Evolutionary conservation across 1,139 yeast species (phyloP).

Genomic region (Nakaseomyces nivariensis): DNA sequence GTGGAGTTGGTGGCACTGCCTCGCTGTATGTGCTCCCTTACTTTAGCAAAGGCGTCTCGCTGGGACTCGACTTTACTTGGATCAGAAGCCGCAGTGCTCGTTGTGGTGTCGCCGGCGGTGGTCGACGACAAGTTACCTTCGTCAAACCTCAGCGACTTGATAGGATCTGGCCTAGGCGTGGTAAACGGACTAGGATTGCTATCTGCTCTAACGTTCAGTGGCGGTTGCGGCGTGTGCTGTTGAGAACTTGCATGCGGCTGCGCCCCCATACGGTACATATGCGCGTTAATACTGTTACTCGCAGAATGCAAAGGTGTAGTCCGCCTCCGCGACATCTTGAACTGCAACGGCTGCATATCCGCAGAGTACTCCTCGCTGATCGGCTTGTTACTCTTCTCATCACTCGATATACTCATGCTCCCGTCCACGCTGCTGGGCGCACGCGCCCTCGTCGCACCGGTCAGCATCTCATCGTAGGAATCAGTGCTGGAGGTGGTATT

Average conservation of each 20-base stretch:
- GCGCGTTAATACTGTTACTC: neutral
- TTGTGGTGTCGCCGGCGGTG: neutral
- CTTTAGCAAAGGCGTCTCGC: conserved; percentile 1
- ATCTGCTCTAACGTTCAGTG: neutral
- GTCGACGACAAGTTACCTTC: neutral
- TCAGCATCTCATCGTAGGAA: neutral
- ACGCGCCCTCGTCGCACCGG: neutral
- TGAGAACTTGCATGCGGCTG: neutral
- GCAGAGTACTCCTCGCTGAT: conserved; percentile 16
- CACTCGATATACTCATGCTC: conserved; percentile 1
- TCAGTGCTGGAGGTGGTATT: conserved; percentile 1
- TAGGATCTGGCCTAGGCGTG: neutral
- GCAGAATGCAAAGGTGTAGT: neutral
- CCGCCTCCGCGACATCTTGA: conserved; percentile 10
- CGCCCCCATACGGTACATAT: neutral
- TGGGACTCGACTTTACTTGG: neutral
- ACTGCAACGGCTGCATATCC: conserved; percentile 21
- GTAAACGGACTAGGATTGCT: neutral
- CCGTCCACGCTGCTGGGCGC: neutral
- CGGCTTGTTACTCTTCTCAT: neutral
- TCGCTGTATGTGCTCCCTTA: conserved; percentile 3
- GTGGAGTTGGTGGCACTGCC: neutral
- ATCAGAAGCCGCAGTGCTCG: neutral
- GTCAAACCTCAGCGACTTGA: neutral
- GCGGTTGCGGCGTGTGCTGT: neutral